Evolutionary conservation across 2,329 filamentous ascomycete genomes (phyloP), one percentile per base, ranked within the genome.

Genomic region (Colletotrichum chlorophyti): DNA sequence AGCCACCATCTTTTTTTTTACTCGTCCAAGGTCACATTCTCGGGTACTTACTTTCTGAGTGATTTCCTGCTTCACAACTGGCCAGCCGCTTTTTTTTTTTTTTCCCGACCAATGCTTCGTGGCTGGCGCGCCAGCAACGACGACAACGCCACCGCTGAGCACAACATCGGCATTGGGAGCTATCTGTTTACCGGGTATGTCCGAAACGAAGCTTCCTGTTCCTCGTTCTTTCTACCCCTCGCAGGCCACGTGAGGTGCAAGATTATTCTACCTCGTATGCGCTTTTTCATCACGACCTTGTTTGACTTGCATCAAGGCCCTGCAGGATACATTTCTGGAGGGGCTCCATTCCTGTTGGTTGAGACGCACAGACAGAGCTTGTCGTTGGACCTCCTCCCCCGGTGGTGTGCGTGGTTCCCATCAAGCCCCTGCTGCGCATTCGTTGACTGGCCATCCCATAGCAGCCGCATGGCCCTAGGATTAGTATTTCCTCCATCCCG

Each of bases 301-400:
- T 35, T 47, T 58, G 53, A 58, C 53, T 60, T 60, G 58, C 58
- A 60, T 40, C 41, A 27, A 29, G 32, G 40, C 26, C 53, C 58
- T 60, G 53, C 58, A 58, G 46, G 34, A 34, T 52, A 60, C 45
- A 34, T 31, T 50, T 40, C 17, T 23, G 43, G 43, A 21, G 51
- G 35, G 21, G 46, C 46, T 58, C 53, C 58, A 58, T 60, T 58
- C 58, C 53, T 58, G 53, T 60, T 58, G 58, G 53, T 52, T 58
- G 46, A 51, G 53, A 38, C 31, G 58, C 53, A 60, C 58, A 60
- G 46, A 58, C 58, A 46, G 46, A 53, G 34, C 43, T 49, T 42
- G 55, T 59, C 26, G 55, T 59, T 50, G 55, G 55, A 35, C 42
- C 34, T 19, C 51, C 55, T n/a, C n/a, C n/a, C n/a, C n/a, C n/a